A percentile compares a stretch with the other conserved stretches of the same genome.
Evolutionary conservation across 108 stramenopile genomes (phyloP).

Genomic region (Cyclotella kingstonii): DNA sequence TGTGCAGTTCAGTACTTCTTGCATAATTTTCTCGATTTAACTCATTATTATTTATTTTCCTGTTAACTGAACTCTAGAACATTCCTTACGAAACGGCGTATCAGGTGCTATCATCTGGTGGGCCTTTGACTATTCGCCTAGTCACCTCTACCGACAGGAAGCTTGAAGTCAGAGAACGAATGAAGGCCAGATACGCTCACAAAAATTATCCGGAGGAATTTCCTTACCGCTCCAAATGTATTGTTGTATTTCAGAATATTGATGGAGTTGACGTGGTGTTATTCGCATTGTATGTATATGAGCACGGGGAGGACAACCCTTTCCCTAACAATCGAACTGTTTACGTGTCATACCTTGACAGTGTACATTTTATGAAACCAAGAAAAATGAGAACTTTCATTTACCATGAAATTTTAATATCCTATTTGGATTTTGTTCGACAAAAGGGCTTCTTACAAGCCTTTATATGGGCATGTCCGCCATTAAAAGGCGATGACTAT

Average conservation of each 20-base stretch:
- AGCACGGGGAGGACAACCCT: conserved; percentile 89
- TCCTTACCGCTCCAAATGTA: conserved; percentile 87
- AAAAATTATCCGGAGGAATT: conserved; percentile 93
- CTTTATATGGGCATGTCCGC: conserved; percentile 99
- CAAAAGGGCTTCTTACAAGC: conserved; percentile 86
- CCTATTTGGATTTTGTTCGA: conserved; percentile 91
- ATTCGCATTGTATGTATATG: conserved; percentile 91
- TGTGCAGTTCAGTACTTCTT: too few species aligned
- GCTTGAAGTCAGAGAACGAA: conserved; percentile 78
- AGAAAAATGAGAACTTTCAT: conserved; percentile 87
- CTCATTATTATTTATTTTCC: conserved; percentile 5
- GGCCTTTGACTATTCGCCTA: conserved; percentile 81
- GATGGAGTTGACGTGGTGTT: conserved; percentile 92
- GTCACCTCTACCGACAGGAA: conserved; percentile 86
- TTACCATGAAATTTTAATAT: conserved; percentile 95
- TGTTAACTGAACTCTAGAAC: conserved; percentile 52
- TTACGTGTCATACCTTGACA: conserved; percentile 92
- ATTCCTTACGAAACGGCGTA: conserved; percentile 68
- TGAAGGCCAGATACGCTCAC: conserved; percentile 84
- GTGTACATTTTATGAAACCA: conserved; percentile 92
- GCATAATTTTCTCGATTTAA: not conserved
- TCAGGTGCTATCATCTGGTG: conserved; percentile 51
- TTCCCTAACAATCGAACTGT: conserved; percentile 85
- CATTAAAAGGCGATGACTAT: conserved; percentile 97
- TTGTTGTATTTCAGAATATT: conserved; percentile 90